A percentile compares a stretch with the other conserved stretches of the same genome.
These are phyloP conservation scores for Eucalyptus camaldulensis DNA, from an alignment of 345 rosid species.

Conservation along the genomic window DNA sequence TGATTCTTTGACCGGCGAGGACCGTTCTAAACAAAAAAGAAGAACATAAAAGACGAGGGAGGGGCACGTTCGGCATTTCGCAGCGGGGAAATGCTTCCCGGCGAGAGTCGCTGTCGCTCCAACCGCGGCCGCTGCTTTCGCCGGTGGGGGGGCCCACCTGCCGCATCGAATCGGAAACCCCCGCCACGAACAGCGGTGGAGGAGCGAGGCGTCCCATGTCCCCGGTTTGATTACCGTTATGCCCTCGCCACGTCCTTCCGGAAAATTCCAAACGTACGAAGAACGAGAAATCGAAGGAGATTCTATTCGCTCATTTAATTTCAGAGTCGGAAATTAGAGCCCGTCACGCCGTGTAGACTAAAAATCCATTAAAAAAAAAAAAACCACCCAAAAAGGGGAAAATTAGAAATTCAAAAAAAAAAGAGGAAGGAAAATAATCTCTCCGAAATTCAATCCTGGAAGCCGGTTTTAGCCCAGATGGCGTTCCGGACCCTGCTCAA, in stretches of 20 bases:
- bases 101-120: not conserved
- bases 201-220: not conserved
- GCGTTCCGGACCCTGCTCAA: slow-evolving; percentile 4
- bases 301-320: not conserved
- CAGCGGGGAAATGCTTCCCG: not conserved
- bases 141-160: not conserved
- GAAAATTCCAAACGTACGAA: not conserved
- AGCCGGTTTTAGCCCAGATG: slow-evolving; percentile 1
- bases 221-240: not conserved
- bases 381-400: not conserved
- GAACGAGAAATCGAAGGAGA: not conserved
- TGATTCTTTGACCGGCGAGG: not conserved
- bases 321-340: not conserved
- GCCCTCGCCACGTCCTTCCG: not conserved
- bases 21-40: not conserved
- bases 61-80: not conserved
- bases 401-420: not conserved
- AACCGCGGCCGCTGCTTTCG: not conserved
- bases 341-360: not conserved
- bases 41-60: not conserved
- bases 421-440: not conserved
- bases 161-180: not conserved
- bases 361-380: not conserved
- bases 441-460: not conserved
- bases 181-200: not conserved